Evolutionary conservation across 1,139 yeast species (phyloP).

Genomic region (Kodamaea suecica): DNA sequence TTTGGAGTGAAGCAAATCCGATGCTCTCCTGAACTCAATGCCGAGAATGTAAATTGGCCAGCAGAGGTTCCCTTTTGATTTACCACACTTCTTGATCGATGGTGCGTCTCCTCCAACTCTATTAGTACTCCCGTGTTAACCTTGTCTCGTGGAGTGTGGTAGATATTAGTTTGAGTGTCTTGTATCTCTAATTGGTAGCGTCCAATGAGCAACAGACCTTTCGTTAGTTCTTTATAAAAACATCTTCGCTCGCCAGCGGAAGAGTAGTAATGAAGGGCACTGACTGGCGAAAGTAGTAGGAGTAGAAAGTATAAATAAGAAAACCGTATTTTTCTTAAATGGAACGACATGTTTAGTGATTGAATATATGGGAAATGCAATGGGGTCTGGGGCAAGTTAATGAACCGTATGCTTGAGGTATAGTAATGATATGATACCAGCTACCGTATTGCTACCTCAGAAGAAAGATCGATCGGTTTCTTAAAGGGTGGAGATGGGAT

Average conservation of each 20-base stretch:
- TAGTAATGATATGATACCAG: no score
- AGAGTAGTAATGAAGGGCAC: constrained; percentile 45
- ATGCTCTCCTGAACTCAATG: constrained; percentile 67
- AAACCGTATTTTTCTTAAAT: background rate
- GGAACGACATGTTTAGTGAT: background rate
- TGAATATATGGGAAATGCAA: no score
- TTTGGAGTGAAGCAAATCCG: constrained; percentile 67
- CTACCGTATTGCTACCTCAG: no score
- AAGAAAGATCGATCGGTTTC: no score
- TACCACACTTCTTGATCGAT: constrained; percentile 47
- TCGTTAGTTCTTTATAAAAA: constrained; percentile 61
- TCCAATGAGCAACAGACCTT: constrained; percentile 59
- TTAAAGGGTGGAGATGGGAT: no score
- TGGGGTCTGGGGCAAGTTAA: no score
- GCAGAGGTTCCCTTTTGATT: constrained; percentile 57
- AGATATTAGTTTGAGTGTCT: constrained; percentile 43
- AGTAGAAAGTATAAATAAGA: no score
- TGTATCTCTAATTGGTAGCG: constrained; percentile 55
- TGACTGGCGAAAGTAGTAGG: constrained; percentile 4
- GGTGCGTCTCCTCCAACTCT: constrained; percentile 43
- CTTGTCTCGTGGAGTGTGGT: constrained; percentile 38
- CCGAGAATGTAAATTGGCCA: constrained; percentile 59
- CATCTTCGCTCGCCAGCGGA: constrained; percentile 61
- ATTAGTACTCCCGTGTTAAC: constrained; percentile 38
- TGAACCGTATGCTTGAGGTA: no score